Percentiles rank a stretch among this genome's conserved stretches.
Evolutionary conservation across 2,329 filamentous ascomycete genomes (phyloP).

Genomic region (Leptoxyphium fumago): DNA sequence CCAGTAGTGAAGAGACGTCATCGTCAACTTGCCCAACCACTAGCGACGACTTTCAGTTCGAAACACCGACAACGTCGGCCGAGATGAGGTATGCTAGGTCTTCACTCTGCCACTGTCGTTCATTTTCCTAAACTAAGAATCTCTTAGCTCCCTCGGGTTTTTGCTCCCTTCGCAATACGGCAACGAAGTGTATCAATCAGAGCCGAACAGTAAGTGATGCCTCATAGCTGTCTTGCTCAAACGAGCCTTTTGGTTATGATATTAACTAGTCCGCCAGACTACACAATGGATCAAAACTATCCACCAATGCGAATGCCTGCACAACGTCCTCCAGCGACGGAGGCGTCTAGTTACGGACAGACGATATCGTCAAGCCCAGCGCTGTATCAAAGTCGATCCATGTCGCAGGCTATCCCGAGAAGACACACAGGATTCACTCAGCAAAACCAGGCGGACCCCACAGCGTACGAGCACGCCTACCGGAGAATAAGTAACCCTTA

Average conservation of each 20-base stretch:
- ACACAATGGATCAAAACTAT: slow-evolving; percentile 19
- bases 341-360: slow-evolving; percentile 11
- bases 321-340: slow-evolving; percentile 13
- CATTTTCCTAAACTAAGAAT: slow-evolving; percentile 6
- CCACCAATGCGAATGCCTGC: slow-evolving; percentile 17
- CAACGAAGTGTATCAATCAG: slow-evolving; percentile 13
- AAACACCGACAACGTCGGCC: slow-evolving; percentile 13
- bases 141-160: slow-evolving; percentile 19
- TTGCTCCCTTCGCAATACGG: slow-evolving; percentile 23
- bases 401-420: slow-evolving; percentile 8
- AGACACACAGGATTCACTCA: slow-evolving; percentile 14
- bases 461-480: slow-evolving; percentile 12
- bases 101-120: neutral
- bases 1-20: slow-evolving; percentile 10
- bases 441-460: slow-evolving; percentile 4
- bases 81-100: slow-evolving; percentile 20
- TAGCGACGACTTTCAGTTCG: slow-evolving; percentile 12
- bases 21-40: slow-evolving; percentile 9
- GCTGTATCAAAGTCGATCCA: slow-evolving; percentile 15
- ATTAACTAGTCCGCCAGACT: slow-evolving; percentile 7
- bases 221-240: neutral
- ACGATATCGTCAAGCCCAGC: slow-evolving; percentile 17
- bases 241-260: neutral
- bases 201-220: slow-evolving; percentile 15
- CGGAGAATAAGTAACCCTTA: slow-evolving; percentile 17